Conservation (phyloP, 805 yeast species). For the Saturnispora diversa region DNA sequence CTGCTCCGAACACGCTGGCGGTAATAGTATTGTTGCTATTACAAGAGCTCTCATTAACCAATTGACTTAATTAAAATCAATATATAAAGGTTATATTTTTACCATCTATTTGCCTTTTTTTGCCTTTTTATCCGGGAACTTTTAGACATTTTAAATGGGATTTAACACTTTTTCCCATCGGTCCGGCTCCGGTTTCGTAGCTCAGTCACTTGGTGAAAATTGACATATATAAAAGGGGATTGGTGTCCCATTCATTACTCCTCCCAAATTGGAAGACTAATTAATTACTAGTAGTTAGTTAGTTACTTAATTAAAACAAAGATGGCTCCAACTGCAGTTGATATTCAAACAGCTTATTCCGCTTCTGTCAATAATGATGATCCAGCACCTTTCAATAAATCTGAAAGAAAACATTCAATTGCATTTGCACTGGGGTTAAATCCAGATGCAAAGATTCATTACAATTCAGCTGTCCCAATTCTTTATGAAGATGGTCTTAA, state of each 20-base stretch:
- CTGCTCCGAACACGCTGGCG: too few species aligned
- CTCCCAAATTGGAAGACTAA: too few species aligned
- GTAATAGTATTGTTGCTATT: too few species aligned
- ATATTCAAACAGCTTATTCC: conserved; percentile 28
- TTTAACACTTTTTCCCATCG: too few species aligned
- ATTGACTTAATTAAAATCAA: too few species aligned
- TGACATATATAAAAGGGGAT: too few species aligned
- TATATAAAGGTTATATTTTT: neutral
- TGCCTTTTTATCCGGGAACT: neutral
- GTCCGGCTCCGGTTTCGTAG: neutral
- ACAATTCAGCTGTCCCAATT: conserved; percentile 89
- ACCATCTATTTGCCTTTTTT: neutral
- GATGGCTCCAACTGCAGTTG: conserved; percentile 37
- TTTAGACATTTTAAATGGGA: neutral
- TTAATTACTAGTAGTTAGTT: too few species aligned
- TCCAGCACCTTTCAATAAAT: conserved; percentile 20
- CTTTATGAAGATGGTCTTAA: conserved; percentile 89
- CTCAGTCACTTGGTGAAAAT: too few species aligned
- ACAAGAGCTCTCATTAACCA: too few species aligned
- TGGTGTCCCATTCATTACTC: too few species aligned
- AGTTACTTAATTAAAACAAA: conserved; percentile 6
- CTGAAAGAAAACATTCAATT: conserved; percentile 26
- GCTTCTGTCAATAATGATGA: conserved; percentile 21
- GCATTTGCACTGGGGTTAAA: conserved; percentile 38
- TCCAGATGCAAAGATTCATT: conserved; percentile 62